Evolutionary conservation across 208 protist species (phyloP).

Genomic region (Trichomonas vaginalis): DNA sequence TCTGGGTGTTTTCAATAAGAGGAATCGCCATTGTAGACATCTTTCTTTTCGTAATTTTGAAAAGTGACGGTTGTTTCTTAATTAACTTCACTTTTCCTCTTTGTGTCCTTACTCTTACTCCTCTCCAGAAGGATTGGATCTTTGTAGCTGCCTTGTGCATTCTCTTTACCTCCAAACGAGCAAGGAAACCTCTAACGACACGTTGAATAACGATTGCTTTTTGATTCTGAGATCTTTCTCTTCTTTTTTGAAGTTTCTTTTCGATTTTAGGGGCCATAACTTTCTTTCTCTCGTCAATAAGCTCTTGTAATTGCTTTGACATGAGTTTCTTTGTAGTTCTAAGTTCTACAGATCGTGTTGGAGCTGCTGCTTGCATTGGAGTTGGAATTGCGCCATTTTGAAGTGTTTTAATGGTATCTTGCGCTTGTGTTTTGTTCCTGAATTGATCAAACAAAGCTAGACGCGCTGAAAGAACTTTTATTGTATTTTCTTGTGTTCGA

Average conservation of each 20-base stretch:
- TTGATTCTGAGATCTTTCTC: not conserved
- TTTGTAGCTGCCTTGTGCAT: not conserved
- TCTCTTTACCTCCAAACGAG: not conserved
- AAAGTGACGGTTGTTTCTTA: not conserved
- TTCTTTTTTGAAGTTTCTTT: not conserved
- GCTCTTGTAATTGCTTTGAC: not conserved
- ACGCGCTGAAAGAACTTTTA: not conserved
- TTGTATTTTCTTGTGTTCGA: not conserved
- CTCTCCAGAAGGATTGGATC: not conserved
- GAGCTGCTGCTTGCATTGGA: not conserved
- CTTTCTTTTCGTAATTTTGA: not conserved
- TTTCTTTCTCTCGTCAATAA: not conserved
- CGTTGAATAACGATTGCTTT: not conserved
- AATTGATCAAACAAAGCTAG: not conserved
- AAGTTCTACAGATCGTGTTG: not conserved
- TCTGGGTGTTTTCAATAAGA: not conserved
- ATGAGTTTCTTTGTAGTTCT: not conserved
- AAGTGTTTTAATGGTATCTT: not conserved
- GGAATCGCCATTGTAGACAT: not conserved
- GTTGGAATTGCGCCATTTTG: not conserved
- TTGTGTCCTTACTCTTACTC: not conserved
- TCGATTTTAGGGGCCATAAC: not conserved
- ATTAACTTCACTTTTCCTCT: not conserved
- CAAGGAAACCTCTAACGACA: not conserved
- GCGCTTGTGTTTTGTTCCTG: too few species aligned